Evolutionary conservation across 2,329 filamentous ascomycete species (phyloP).

Genomic region (Fusarium sp.): DNA sequence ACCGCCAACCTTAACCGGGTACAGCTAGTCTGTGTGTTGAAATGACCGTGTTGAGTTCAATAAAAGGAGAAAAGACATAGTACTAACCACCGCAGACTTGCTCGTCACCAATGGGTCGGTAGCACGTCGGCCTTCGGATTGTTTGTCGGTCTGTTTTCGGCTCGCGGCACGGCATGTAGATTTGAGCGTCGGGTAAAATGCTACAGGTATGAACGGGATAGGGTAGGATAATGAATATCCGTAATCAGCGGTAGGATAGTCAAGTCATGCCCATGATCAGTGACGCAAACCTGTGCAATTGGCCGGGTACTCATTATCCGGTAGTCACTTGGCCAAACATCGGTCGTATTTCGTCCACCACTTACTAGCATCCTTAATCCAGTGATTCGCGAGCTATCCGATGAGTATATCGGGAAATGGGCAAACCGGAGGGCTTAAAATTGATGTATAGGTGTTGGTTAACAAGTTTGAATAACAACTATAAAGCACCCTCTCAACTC

Average conservation of each 20-base stretch:
- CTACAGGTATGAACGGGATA: neutral
- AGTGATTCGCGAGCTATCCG: neutral
- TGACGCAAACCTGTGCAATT: neutral
- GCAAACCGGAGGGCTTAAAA: neutral
- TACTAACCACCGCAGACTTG: neutral
- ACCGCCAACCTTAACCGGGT: neutral
- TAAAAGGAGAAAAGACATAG: neutral
- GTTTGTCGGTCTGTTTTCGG: neutral
- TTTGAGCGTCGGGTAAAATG: neutral
- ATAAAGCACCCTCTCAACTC: neutral
- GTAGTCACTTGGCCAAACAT: neutral
- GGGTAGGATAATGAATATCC: neutral
- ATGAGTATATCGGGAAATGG: neutral
- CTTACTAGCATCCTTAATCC: neutral
- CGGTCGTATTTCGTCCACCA: neutral
- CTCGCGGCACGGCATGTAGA: neutral
- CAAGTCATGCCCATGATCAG: neutral
- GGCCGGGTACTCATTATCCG: neutral
- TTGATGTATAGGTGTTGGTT: neutral
- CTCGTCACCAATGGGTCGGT: neutral
- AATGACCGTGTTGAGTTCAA: neutral
- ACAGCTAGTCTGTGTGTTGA: too few species aligned
- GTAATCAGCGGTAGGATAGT: neutral
- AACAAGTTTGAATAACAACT: neutral
- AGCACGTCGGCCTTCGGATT: neutral